A percentile compares a stretch with the other conserved stretches of the same genome.
These are phyloP conservation scores for Ceratonia siliqua DNA, from an alignment of 306 rosid species.

Conservation along the genomic window DNA sequence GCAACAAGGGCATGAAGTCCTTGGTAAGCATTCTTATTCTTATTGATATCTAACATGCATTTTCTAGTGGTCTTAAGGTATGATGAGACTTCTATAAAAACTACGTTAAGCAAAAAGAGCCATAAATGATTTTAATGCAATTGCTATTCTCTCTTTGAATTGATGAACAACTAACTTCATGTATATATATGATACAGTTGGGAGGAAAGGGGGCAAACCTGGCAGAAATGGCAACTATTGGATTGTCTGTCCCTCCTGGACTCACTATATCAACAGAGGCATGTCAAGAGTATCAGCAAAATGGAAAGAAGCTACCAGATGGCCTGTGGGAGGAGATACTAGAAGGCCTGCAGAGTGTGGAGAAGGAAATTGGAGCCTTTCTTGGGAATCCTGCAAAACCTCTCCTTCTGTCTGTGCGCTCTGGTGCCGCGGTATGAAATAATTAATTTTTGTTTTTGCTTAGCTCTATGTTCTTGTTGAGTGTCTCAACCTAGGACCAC, in stretches of 20 bases:
- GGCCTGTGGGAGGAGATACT: conserved; percentile 85
- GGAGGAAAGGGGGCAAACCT: conserved; percentile 99
- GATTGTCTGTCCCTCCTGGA: conserved; percentile 89
- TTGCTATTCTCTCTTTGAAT: conserved; percentile 13
- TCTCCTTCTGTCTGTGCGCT: conserved; percentile 88
- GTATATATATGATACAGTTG: conserved; percentile 47
- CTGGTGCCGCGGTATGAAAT: conserved; percentile 86
- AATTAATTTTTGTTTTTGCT: conserved; percentile 13
- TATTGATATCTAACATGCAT: background rate
- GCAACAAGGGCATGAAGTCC: conserved; percentile 91
- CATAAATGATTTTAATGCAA: background rate
- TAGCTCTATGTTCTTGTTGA: background rate
- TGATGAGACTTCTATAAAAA: background rate
- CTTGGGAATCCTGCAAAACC: conserved; percentile 89
- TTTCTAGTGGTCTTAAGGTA: background rate
- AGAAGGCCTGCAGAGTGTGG: conserved; percentile 64
- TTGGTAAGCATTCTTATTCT: conserved; percentile 58
- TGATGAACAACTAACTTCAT: conserved; percentile 21
- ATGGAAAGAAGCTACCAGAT: conserved; percentile 60
- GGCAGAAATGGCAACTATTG: conserved; percentile 97
- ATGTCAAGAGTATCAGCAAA: conserved; percentile 86
- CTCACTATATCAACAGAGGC: conserved; percentile 98
- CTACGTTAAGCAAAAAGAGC: background rate
- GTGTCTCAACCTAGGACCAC: background rate
- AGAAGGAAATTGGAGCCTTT: conserved; percentile 70